Evolutionary conservation across 192 early-diverging fungal species (phyloP), one percentile per base, ranked within the genome.

Genomic region (Coemansia sp.): DNA sequence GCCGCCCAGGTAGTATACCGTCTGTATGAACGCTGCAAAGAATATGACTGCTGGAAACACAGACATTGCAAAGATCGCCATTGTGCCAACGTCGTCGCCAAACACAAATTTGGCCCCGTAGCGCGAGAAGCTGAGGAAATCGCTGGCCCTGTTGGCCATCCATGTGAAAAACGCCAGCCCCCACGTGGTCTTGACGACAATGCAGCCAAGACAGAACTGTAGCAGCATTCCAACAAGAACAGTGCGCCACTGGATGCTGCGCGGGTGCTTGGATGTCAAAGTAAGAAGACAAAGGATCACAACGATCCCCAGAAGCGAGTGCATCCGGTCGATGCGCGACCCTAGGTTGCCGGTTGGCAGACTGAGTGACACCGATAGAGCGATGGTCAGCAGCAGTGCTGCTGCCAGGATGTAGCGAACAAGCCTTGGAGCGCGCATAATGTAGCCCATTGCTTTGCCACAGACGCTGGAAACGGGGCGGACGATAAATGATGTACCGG

Each of bases 1-100:
- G 21, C 86, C 85, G 62, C 92, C 92, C 68, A 91, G 78, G 80
- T 93, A 94, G 85, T 92, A 93, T 62, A 94, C 72, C 60, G 92
- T 87, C 52, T 92, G 89, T 62, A 96, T 91, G 60, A 93, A 88
- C 38, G 93, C 83, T 48, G 92, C 89, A 78, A 96, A 96, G 84
- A 95, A 95, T 69, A 96, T 86, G 51, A 95, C 85, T 38, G 93
- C 91, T 21, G 94, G 93, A 56, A 96, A 87, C 51, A 94, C 91
- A 8, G 78, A 62, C 46, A 90, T 70, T 62, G 87, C 90, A 73
- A 96, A 93, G 14, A 85, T 70, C 36, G 34, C 21, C 7, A 68
- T 62, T 15, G 85, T 71, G 6, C 72, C 74, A 24, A 85, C 67
- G 21, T 67, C 74, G 12, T 82, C 77, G 35, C 91, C 89, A 53